These are phyloP conservation scores for Echria macrotheca DNA, from an alignment of 495 filamentous ascomycete species.

Conservation along the genomic window DNA sequence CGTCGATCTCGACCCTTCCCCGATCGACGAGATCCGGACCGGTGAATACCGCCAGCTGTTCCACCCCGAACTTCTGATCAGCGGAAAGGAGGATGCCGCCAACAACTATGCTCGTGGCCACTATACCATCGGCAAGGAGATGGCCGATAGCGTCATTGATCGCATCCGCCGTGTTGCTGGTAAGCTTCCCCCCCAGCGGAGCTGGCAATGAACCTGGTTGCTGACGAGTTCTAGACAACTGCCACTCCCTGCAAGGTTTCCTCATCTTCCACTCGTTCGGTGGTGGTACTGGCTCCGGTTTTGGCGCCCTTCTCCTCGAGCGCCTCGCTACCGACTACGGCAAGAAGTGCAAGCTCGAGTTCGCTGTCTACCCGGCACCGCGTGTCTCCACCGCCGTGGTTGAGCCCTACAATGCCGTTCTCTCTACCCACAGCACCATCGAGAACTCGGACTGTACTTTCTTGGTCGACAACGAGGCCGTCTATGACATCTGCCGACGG, in stretches of 20 bases:
- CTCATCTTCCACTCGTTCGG: constrained; percentile 93
- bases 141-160: constrained; percentile 77
- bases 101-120: constrained; percentile 95
- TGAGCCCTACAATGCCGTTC: constrained; percentile 89
- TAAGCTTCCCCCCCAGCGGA: constrained; percentile 27
- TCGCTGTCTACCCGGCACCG: constrained; percentile 82
- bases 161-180: constrained; percentile 78
- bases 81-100: constrained; percentile 89
- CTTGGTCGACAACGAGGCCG: constrained; percentile 88
- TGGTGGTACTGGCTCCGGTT: constrained; percentile 87
- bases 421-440: constrained; percentile 88
- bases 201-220: constrained; percentile 18
- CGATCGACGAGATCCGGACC: constrained; percentile 87
- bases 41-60: constrained; percentile 80
- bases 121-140: constrained; percentile 90
- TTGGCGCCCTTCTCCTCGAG: constrained; percentile 81
- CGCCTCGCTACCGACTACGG: constrained; percentile 83
- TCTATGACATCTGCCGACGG: constrained; percentile 87
- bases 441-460: constrained; percentile 93
- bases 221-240: constrained; percentile 85
- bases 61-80: constrained; percentile 82
- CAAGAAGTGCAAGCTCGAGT: constrained; percentile 94
- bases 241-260: constrained; percentile 84
- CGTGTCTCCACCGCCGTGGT: constrained; percentile 83
- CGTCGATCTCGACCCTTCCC: constrained; percentile 83